Evolutionary conservation across 768 basidiomycete genomes (phyloP).

Genomic region (Psilocybe azurescens): DNA sequence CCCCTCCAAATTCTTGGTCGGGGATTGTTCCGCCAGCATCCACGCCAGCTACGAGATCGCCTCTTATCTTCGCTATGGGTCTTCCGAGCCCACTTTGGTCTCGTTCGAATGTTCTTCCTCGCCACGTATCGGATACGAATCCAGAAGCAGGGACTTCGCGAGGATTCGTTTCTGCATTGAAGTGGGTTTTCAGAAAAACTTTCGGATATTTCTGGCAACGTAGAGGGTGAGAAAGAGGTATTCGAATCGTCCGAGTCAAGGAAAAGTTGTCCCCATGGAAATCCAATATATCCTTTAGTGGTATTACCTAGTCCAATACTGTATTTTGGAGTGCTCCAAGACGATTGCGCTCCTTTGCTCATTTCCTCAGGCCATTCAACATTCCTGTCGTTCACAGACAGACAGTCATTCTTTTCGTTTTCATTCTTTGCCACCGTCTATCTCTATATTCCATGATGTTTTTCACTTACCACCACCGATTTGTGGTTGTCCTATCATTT

Average conservation of each 20-base stretch:
- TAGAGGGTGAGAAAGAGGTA: not conserved
- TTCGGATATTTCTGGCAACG: slow-evolving; percentile 19
- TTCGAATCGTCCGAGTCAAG: no score
- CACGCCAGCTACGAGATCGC: slow-evolving; percentile 16
- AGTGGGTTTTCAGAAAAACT: slow-evolving; percentile 18
- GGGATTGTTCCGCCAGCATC: slow-evolving; percentile 17
- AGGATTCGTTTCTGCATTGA: slow-evolving; percentile 17
- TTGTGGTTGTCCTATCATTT: slow-evolving; percentile 22
- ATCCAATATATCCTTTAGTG: not conserved
- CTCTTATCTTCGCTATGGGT: slow-evolving; percentile 11
- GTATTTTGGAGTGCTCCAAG: not conserved
- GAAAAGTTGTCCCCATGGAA: slow-evolving; percentile 4
- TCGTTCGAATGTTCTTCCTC: slow-evolving; percentile 10
- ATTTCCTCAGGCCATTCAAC: slow-evolving; percentile 5
- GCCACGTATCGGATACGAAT: slow-evolving; percentile 11
- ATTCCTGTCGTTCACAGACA: slow-evolving; percentile 14
- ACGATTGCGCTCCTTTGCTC: not conserved
- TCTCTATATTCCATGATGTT: slow-evolving; percentile 22
- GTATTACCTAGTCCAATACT: not conserved
- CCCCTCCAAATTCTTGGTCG: slow-evolving; percentile 9
- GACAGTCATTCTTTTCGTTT: slow-evolving; percentile 15
- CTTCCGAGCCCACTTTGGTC: slow-evolving; percentile 15
- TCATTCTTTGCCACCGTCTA: slow-evolving; percentile 12
- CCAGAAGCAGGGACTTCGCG: not conserved
- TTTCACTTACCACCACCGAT: slow-evolving; percentile 24